A percentile compares a stretch with the other conserved stretches of the same genome.
phyloP scores from a whole-genome alignment of 768 basidiomycete species.

The Postia placenta region DNA sequence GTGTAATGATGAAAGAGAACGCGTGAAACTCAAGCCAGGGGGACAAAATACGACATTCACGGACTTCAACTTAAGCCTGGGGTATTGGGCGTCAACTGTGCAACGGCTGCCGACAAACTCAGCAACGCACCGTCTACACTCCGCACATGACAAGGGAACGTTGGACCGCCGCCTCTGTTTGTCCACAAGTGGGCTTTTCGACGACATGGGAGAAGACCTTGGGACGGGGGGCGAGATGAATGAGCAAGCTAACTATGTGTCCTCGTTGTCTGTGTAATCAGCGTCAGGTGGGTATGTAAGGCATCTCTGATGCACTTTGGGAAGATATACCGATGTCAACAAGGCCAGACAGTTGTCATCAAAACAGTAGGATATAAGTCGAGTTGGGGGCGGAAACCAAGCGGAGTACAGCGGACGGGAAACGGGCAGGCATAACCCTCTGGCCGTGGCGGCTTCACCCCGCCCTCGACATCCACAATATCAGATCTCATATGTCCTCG shows the following conservation, averaged over 20 bases:
- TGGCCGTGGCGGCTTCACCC: too few relatives aligned
- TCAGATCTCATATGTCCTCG: too few relatives aligned
- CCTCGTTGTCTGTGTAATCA: background rate
- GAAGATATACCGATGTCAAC: too few relatives aligned
- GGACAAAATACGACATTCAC: constrained; percentile 20
- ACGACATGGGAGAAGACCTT: constrained; percentile 11
- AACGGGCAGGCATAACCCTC: too few relatives aligned
- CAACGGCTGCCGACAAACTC: constrained; percentile 1
- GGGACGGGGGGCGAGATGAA: background rate
- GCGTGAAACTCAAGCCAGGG: too few relatives aligned
- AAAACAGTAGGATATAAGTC: too few relatives aligned
- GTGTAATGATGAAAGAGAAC: background rate
- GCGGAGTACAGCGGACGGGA: too few relatives aligned
- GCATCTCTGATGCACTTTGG: too few relatives aligned
- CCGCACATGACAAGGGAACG: constrained; percentile 57
- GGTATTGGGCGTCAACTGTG: constrained; percentile 8
- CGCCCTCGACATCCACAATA: too few relatives aligned
- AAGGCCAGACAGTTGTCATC: too few relatives aligned
- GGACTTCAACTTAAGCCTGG: constrained; percentile 64
- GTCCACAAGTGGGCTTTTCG: constrained; percentile 9
- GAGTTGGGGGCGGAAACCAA: too few relatives aligned
- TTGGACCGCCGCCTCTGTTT: constrained; percentile 23
- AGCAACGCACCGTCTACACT: constrained; percentile 54
- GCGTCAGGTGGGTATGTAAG: background rate
- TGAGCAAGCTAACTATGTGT: background rate